phyloP scores from a whole-genome alignment of 371 early-diverging fungal genomes.

The Mortierella sp. region DNA sequence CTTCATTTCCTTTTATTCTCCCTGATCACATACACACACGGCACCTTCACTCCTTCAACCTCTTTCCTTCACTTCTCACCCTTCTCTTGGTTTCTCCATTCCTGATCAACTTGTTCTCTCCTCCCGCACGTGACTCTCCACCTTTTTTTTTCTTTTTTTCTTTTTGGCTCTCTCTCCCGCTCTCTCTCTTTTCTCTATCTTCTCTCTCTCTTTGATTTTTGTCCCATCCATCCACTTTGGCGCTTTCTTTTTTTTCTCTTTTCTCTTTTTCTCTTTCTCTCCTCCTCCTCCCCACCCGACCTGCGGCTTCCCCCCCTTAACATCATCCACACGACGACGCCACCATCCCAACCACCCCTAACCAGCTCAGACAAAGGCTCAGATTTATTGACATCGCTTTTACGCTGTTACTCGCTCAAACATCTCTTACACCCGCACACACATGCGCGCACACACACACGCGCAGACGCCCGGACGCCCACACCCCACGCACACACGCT shows the following conservation, averaged over 20 bases:
- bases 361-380: too few relatives aligned
- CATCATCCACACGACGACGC: too few relatives aligned
- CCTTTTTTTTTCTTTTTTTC: not conserved
- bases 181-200: not conserved
- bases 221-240: too few relatives aligned
- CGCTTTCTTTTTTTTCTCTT: not conserved
- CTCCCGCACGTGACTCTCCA: not conserved
- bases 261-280: not conserved
- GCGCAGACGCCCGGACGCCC: slow-evolving; percentile 54
- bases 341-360: too few relatives aligned
- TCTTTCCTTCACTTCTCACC: not conserved
- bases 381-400: too few relatives aligned
- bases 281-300: not conserved
- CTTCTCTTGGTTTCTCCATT: too few relatives aligned
- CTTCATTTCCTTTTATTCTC: not conserved
- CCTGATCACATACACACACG: too few relatives aligned
- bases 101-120: too few relatives aligned
- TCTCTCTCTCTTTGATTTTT: not conserved
- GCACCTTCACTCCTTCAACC: not conserved
- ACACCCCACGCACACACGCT: slow-evolving; percentile 83
- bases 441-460: slow-evolving; percentile 78
- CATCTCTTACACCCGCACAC: not conserved
- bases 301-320: not conserved
- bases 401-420: too few relatives aligned
- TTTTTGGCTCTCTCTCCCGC: not conserved